Percentiles rank a stretch among this genome's conserved stretches.
These are phyloP conservation scores for Chaetomium tenue DNA, from an alignment of 495 filamentous ascomycete genomes.

Conservation along the genomic window DNA sequence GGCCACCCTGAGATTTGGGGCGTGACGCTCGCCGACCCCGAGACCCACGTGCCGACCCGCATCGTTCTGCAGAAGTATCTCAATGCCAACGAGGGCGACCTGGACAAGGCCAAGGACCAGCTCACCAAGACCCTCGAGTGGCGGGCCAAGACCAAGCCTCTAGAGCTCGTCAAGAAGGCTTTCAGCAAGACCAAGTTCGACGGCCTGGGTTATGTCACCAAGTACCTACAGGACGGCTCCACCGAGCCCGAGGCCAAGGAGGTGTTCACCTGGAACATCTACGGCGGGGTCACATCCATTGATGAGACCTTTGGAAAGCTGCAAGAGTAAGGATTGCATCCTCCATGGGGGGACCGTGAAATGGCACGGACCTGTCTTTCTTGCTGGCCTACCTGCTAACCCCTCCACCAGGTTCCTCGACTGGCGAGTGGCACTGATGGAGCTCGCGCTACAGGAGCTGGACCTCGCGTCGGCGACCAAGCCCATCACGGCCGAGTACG, in stretches of 20 bases:
- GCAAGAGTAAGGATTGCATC: constrained; percentile 59
- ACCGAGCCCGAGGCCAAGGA: constrained; percentile 47
- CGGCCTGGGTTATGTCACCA: constrained; percentile 56
- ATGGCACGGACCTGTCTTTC: too few relatives aligned
- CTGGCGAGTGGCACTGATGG: constrained; percentile 87
- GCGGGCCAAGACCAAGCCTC: constrained; percentile 61
- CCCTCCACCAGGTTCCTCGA: constrained; percentile 62
- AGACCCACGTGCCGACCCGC: constrained; percentile 63
- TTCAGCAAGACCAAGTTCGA: constrained; percentile 56
- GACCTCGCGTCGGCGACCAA: constrained; percentile 61
- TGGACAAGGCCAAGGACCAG: constrained; percentile 69
- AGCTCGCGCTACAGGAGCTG: constrained; percentile 69
- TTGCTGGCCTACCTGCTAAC: constrained; percentile 24
- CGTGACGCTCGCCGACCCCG: constrained; percentile 55
- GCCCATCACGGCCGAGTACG: constrained; percentile 71
- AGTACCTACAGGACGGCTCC: constrained; percentile 36
- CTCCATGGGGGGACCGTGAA: too few relatives aligned
- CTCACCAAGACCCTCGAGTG: constrained; percentile 75
- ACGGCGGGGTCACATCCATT: constrained; percentile 70
- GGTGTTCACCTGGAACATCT: constrained; percentile 80
- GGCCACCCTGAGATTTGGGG: constrained; percentile 76
- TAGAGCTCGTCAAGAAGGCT: constrained; percentile 47
- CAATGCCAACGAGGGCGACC: constrained; percentile 76
- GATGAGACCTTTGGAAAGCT: constrained; percentile 72
- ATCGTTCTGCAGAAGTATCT: constrained; percentile 89